A percentile compares a stretch with the other conserved stretches of the same genome.
phyloP scores from a whole-genome alignment of 2,329 filamentous ascomycete species.

The Cryphonectria nitschkei region DNA sequence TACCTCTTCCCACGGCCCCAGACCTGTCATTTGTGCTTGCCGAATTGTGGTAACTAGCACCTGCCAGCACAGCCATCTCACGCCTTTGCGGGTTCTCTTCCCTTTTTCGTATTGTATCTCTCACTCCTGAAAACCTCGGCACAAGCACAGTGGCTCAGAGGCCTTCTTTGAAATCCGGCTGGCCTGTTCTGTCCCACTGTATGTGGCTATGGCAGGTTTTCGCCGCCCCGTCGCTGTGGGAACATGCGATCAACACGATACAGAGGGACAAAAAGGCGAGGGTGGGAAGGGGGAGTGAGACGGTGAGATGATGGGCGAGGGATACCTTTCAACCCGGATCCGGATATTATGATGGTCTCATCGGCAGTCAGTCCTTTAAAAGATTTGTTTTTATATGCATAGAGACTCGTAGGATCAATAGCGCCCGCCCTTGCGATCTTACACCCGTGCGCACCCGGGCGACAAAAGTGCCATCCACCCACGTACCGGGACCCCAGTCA shows the following conservation, averaged over 20 bases:
- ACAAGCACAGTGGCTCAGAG: slow-evolving; percentile 1
- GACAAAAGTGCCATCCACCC: not conserved
- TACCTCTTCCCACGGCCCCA: not conserved
- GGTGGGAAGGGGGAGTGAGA: too few relatives aligned
- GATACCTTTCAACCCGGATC: not conserved
- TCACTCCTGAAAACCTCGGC: not conserved
- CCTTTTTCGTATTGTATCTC: not conserved
- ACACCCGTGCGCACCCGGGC: not conserved
- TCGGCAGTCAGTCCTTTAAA: not conserved
- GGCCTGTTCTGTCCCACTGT: not conserved
- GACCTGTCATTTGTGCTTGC: not conserved
- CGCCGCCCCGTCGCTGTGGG: not conserved
- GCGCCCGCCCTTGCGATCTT: not conserved
- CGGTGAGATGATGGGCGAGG: too few relatives aligned
- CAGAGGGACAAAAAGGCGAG: not conserved
- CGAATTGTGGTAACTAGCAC: not conserved
- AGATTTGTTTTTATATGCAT: not conserved
- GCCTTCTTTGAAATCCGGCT: not conserved
- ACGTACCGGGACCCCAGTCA: not conserved
- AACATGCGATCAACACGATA: not conserved
- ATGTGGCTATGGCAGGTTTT: slow-evolving; percentile 1
- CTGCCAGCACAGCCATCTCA: not conserved
- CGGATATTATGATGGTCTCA: not conserved
- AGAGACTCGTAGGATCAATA: not conserved
- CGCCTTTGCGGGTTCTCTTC: not conserved